phyloP scores from a whole-genome alignment of 2,329 filamentous ascomycete genomes.

The Cercospora beticola region DNA sequence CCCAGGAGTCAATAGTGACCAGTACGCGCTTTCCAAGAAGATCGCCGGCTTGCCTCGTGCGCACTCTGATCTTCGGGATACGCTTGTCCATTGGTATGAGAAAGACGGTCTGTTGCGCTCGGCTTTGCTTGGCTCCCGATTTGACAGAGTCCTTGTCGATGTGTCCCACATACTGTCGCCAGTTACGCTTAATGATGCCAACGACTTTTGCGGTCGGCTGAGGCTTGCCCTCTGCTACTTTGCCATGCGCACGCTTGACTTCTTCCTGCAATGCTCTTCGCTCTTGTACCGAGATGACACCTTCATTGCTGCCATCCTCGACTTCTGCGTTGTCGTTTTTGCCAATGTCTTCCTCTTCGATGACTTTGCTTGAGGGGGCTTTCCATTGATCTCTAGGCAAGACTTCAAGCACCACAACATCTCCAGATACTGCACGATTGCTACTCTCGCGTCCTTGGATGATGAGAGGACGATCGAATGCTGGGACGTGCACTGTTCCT shows the following conservation, averaged over 20 bases:
- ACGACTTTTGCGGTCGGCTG: conserved; percentile 92
- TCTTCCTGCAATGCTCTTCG: conserved; percentile 85
- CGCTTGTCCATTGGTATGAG: conserved; percentile 97
- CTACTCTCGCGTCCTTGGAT: conserved; percentile 93
- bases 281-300: conserved; percentile 85
- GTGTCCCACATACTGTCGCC: conserved; percentile 96
- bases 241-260: conserved; percentile 79
- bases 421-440: conserved; percentile 88
- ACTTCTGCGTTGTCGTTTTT: conserved; percentile 91
- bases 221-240: conserved; percentile 70
- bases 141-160: conserved; percentile 84
- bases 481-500: conserved; percentile 82
- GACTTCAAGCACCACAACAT: conserved; percentile 89
- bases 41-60: conserved; percentile 85
- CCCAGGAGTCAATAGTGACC: conserved; percentile 93
- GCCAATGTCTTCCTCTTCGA: conserved; percentile 89
- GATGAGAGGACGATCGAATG: conserved; percentile 85
- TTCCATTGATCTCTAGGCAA: conserved; percentile 97
- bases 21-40: conserved; percentile 87
- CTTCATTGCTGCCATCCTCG: conserved; percentile 70
- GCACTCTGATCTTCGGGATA: conserved; percentile 90
- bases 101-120: conserved; percentile 89
- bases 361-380: conserved; percentile 87
- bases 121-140: conserved; percentile 69
- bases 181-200: conserved; percentile 90